These are phyloP conservation scores for Pseudomonodictys pantanalensis DNA, from an alignment of 495 filamentous ascomycete genomes.

Conservation along the genomic window DNA sequence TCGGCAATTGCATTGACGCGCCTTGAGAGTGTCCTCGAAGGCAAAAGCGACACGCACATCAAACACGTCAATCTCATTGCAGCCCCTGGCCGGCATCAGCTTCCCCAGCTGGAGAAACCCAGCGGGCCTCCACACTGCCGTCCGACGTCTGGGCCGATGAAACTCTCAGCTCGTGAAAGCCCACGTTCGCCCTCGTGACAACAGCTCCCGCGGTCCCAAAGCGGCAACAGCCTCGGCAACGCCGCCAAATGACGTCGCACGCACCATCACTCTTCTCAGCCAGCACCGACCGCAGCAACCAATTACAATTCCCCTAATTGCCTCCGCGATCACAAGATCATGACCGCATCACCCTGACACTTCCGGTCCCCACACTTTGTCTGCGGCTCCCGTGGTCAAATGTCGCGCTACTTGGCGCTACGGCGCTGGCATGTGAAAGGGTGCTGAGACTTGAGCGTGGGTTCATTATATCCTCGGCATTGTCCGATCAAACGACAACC, in stretches of 20 bases:
- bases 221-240: background rate
- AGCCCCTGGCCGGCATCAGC: too few species aligned
- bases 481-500: conserved; percentile 8
- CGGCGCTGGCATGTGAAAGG: conserved; percentile 27
- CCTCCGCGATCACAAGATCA: background rate
- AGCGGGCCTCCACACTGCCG: conserved; percentile 13
- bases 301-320: background rate
- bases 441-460: conserved; percentile 2
- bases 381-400: conserved; percentile 17
- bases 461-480: conserved; percentile 7
- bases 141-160: background rate
- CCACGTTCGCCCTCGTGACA: conserved; percentile 16
- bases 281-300: background rate
- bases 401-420: conserved; percentile 16
- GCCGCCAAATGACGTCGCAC: background rate
- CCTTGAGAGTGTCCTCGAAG: too few species aligned
- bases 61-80: too few species aligned
- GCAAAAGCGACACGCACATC: too few species aligned
- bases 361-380: conserved; percentile 4
- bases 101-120: background rate
- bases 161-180: conserved; percentile 13
- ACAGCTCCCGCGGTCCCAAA: too few species aligned
- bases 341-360: background rate
- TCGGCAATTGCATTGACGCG: background rate
- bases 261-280: background rate